Percentiles rank a stretch among this genome's conserved stretches.
These are phyloP conservation scores for Coriaria nepalensis DNA, from an alignment of 306 rosid species.

Conservation along the genomic window DNA sequence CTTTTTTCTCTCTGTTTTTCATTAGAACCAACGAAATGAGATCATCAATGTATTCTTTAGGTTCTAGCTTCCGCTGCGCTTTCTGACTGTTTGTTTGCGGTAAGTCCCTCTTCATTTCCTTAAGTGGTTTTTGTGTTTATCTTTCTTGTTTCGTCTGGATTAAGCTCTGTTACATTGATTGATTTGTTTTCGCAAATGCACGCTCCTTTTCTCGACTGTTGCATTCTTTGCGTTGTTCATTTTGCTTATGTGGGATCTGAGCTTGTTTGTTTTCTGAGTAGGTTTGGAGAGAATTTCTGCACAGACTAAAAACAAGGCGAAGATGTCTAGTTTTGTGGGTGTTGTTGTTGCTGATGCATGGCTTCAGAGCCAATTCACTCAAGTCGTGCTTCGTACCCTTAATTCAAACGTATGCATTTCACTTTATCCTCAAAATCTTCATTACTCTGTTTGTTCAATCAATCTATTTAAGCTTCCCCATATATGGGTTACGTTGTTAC, in stretches of 20 bases:
- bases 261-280: slow-evolving; percentile 13
- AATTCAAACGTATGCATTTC: slow-evolving; percentile 57
- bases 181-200: too few species aligned
- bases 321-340: slow-evolving; percentile 85
- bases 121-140: too few species aligned
- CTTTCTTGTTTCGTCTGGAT: too few species aligned
- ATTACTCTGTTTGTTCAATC: slow-evolving; percentile 9
- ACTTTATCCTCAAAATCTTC: not conserved
- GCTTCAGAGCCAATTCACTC: slow-evolving; percentile 98
- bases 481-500: too few species aligned
- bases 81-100: too few species aligned
- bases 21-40: too few species aligned
- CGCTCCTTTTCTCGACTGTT: too few species aligned
- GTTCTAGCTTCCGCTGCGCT: too few species aligned
- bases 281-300: not conserved
- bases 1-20: too few species aligned
- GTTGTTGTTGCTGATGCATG: slow-evolving; percentile 83
- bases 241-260: slow-evolving; percentile 12
- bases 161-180: too few species aligned
- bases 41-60: too few species aligned
- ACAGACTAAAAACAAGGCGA: slow-evolving; percentile 16
- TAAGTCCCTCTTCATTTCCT: too few species aligned
- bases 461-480: slow-evolving; percentile 18
- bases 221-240: slow-evolving; percentile 1
- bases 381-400: slow-evolving; percentile 93